Percentiles rank a stretch among this genome's conserved stretches.
These are phyloP conservation scores for Macrolepiota albuminosa DNA, from an alignment of 768 basidiomycete genomes.

Conservation along the genomic window DNA sequence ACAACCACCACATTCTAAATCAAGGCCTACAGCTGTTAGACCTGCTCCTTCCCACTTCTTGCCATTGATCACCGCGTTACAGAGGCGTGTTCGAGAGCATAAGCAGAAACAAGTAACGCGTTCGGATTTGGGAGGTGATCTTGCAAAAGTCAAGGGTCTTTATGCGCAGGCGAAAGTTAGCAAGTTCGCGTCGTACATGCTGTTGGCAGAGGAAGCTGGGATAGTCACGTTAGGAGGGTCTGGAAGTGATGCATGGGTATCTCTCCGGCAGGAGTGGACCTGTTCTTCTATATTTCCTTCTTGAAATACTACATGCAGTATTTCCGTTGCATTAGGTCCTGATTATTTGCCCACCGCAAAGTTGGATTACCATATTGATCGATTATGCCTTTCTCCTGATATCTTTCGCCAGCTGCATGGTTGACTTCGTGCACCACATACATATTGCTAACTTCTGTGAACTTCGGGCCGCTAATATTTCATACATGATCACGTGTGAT, in stretches of 20 bases:
- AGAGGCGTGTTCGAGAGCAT: slow-evolving; percentile 3
- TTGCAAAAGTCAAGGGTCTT: slow-evolving; percentile 14
- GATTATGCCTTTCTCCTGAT: not conserved
- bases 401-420: not conserved
- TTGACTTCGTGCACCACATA: not conserved
- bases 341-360: not conserved
- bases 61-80: slow-evolving; percentile 4
- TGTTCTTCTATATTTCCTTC: slow-evolving; percentile 1
- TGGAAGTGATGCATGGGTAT: slow-evolving; percentile 19
- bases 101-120: not conserved
- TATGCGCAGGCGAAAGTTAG: slow-evolving; percentile 19
- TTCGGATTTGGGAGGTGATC: slow-evolving; percentile 15
- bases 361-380: too few species aligned
- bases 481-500: not conserved
- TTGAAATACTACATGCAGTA: not conserved
- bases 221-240: slow-evolving; percentile 19
- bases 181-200: slow-evolving; percentile 19
- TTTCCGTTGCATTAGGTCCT: not conserved
- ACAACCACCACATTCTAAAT: not conserved
- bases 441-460: too few species aligned
- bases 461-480: too few species aligned
- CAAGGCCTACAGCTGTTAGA: not conserved
- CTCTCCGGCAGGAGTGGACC: slow-evolving; percentile 16
- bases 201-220: slow-evolving; percentile 19
- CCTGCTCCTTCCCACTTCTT: slow-evolving; percentile 6